These are phyloP conservation scores for Castanopsis chinensis DNA, from an alignment of 306 rosid genomes.

Conservation along the genomic window DNA sequence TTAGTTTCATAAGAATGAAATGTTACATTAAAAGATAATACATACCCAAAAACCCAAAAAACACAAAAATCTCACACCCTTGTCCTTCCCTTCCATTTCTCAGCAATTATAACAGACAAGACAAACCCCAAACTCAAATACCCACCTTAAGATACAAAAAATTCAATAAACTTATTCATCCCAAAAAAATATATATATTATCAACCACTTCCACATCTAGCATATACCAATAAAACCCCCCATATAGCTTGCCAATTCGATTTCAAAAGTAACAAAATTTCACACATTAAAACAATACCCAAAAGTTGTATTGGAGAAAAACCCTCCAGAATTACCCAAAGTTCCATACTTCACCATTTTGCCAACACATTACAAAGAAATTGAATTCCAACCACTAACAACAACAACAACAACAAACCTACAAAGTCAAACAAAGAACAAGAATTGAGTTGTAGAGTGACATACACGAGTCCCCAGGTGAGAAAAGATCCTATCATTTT, in stretches of 20 bases:
- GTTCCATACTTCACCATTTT: not conserved
- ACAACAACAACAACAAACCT: too few species aligned
- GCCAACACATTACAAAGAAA: too few species aligned
- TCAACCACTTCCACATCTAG: not conserved
- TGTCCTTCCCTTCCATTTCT: not conserved
- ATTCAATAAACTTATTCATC: not conserved
- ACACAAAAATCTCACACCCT: not conserved
- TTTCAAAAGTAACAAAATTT: not conserved
- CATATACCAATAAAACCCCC: not conserved
- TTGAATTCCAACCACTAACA: too few species aligned
- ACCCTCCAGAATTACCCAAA: not conserved
- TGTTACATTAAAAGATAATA: not conserved
- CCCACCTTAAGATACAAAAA: not conserved
- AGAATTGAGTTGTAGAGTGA: too few species aligned
- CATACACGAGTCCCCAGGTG: too few species aligned
- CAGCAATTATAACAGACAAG: not conserved
- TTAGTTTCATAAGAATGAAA: not conserved
- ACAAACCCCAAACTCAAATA: not conserved
- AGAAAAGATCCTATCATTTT: too few species aligned
- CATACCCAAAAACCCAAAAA: not conserved
- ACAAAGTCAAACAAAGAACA: too few species aligned
- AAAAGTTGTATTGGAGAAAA: not conserved
- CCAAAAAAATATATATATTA: too few species aligned
- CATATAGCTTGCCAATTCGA: not conserved
- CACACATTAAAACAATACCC: not conserved